Evolutionary conservation across 805 yeast genomes (phyloP), one percentile per base, ranked within the genome.

Genomic region (Dipodascus albidus): DNA sequence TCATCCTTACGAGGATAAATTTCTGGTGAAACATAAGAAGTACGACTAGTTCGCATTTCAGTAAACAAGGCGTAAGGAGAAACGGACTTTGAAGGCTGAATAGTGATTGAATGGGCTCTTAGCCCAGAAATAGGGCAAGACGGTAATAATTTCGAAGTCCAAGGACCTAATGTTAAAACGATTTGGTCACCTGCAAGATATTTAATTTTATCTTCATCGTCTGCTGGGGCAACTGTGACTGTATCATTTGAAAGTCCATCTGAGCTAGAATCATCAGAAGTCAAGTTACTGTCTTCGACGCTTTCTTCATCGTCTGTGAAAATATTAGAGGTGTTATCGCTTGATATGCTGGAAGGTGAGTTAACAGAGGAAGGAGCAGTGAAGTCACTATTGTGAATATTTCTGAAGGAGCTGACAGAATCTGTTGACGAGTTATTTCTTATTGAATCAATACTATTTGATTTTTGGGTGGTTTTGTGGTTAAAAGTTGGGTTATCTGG

Each of bases 1-100:
- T 93, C 99, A 69, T 91, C 96, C 62, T 82, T 84, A 66, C 99
- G 78, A 6, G 98, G 96, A 67, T 91, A 91, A 57, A 93, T 81
- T 66, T 91, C 99, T 0, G 99, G 99, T 1, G 95, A 81, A 22
- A 87, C 90, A 67, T 82, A 85, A 48, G 81, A 76, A 52, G 57
- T 57, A 23, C 64, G 60, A n/a, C 51, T 52, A n/a, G 87, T 72
- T 63, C 82, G 82, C 57, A 91, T 74, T 68, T 93, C 98, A 3
- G 98, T 88, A 72, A 91, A 93, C 44, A 93, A 82, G 3, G 98
- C 98, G 66, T 81, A 88, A 2, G 98, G 96, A 2, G 91, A 78
- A n/a, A 90, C 95, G 48, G 81, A 84, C 53, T 77, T 74, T 54
- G 82, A 78, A 2, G 98, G 97, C 48, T 87, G 80, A 53, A 93